phyloP scores from a whole-genome alignment of 1,139 yeast species.

The Eremothecium coryli region DNA sequence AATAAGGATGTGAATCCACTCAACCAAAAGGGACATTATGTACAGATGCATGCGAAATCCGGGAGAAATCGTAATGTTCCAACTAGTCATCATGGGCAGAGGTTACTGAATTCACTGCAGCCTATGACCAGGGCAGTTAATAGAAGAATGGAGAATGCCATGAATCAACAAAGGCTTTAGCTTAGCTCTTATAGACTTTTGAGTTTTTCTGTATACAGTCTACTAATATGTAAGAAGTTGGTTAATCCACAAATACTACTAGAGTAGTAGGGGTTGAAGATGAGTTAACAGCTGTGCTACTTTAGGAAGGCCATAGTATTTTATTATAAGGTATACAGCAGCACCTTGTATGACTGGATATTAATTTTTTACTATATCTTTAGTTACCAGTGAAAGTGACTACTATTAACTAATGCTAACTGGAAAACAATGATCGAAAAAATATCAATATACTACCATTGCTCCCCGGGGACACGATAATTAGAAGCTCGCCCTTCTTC shows the following conservation, averaged over 20 bases:
- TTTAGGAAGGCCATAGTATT: too few relatives aligned
- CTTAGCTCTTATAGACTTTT: not conserved
- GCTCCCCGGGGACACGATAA: slow-evolving; percentile 49
- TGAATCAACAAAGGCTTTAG: slow-evolving; percentile 16
- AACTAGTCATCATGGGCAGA: slow-evolving; percentile 17
- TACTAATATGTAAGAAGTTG: not conserved
- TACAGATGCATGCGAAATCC: slow-evolving; percentile 7
- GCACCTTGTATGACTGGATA: too few relatives aligned
- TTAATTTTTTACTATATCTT: too few relatives aligned
- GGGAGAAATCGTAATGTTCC: slow-evolving; percentile 6
- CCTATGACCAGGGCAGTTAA: slow-evolving; percentile 30
- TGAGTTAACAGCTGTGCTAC: too few relatives aligned
- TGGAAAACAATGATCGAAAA: too few relatives aligned
- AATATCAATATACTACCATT: too few relatives aligned
- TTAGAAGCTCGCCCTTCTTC: slow-evolving; percentile 60
- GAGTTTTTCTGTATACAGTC: too few relatives aligned
- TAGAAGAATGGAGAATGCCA: slow-evolving; percentile 25
- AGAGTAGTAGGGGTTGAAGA: too few relatives aligned
- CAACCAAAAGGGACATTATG: slow-evolving; percentile 11
- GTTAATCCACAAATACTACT: too few relatives aligned
- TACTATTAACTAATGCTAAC: too few relatives aligned
- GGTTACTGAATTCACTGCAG: slow-evolving; percentile 24
- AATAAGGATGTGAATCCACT: slow-evolving; percentile 23
- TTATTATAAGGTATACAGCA: too few relatives aligned
- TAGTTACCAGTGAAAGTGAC: too few relatives aligned